A percentile compares a stretch with the other conserved stretches of the same genome.
phyloP scores from a whole-genome alignment of 2,329 filamentous ascomycete species.

The Diaporthe sp. region DNA sequence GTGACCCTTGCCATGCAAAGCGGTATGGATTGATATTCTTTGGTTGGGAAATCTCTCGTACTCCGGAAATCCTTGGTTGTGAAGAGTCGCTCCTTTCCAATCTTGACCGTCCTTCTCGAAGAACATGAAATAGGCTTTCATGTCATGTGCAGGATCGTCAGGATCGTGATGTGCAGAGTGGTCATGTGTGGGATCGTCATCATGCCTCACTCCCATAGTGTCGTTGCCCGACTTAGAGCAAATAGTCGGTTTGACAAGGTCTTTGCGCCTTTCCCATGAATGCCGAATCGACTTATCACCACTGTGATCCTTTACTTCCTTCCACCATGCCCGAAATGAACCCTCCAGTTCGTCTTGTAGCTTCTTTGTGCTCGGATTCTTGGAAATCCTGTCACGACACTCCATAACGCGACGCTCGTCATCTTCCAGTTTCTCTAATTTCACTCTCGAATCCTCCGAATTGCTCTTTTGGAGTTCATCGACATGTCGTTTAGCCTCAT shows the following conservation, averaged over 20 bases:
- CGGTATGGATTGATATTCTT: neutral
- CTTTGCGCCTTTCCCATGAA: neutral
- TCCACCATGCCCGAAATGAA: neutral
- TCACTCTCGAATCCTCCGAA: neutral
- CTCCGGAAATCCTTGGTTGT: neutral
- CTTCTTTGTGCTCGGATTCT: neutral
- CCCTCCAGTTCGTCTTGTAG: neutral
- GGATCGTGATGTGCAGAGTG: neutral
- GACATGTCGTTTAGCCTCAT: neutral
- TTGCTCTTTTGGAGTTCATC: neutral
- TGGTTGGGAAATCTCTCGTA: constrained; percentile 13
- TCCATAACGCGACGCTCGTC: constrained; percentile 6
- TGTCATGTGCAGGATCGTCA: neutral
- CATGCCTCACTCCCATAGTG: rapidly evolving
- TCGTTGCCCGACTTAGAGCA: neutral
- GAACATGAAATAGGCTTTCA: constrained; percentile 23
- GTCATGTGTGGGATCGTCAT: neutral
- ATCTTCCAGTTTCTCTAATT: neutral
- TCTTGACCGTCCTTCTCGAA: neutral
- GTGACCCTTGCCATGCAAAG: neutral
- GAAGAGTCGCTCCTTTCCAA: constrained; percentile 1
- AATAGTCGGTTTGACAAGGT: neutral
- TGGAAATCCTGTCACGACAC: neutral
- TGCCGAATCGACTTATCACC: no score
- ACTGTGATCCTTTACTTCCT: neutral